phyloP scores from a whole-genome alignment of 305 asterid species.

The Fraxinus paxiana region DNA sequence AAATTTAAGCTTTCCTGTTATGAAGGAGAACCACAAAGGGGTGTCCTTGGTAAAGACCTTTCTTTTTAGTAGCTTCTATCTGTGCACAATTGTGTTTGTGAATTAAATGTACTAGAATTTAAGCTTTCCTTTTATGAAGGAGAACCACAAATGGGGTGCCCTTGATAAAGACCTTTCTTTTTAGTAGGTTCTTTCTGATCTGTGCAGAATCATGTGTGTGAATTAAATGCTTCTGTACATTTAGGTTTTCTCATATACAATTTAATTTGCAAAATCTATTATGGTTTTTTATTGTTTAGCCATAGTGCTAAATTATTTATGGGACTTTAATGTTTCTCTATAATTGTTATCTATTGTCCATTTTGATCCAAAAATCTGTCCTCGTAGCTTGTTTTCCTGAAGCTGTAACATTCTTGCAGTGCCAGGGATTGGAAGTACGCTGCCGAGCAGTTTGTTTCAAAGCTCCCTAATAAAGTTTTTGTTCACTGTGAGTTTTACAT shows the following conservation, averaged over 20 bases:
- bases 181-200: background rate
- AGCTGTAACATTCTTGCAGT: slow-evolving; percentile 31
- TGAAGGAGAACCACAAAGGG: background rate
- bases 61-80: background rate
- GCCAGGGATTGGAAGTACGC: slow-evolving; percentile 58
- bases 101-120: background rate
- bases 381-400: slow-evolving; percentile 1
- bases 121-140: background rate
- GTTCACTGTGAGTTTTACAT: slow-evolving; percentile 54
- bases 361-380: background rate
- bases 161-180: background rate
- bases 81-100: background rate
- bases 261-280: background rate
- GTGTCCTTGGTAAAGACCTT: background rate
- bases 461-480: slow-evolving; percentile 49
- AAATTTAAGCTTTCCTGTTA: background rate
- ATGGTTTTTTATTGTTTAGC: too few species aligned
- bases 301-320: too few species aligned
- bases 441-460: slow-evolving; percentile 51
- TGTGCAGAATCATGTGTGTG: background rate
- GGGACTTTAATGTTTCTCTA: background rate
- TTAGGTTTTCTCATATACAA: background rate
- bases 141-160: background rate
- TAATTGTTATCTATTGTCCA: background rate
- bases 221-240: background rate